Base-by-base conservation (phyloP, 768 basidiomycete species). In the Agaricus subrufescens region DNA sequence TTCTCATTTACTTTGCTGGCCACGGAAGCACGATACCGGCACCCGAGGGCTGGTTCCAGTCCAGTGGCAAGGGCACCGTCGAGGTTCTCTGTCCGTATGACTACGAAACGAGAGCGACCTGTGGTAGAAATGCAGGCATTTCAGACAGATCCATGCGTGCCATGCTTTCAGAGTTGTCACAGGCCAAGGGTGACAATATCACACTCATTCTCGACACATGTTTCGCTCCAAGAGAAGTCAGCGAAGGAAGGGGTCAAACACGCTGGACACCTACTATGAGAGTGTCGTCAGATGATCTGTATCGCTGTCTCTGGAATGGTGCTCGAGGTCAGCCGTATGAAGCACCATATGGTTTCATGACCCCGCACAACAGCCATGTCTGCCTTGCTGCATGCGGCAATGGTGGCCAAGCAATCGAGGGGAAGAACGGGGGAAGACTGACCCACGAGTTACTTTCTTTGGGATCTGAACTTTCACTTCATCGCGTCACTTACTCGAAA, bases 1-100 rank as follows among this genome's bases (percentile, higher is more conserved):
- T 89, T 40, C 60, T 89, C 59, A 66, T 89, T 49, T 89, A 86
- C 62, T 89, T 87, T 63, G 84, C 87, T 38, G 87, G 87, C n/a
- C 86, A 88, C 64, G 87, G 87, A 26, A 84, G 83, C 63, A 74
- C 67, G 52, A 64, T 84, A 43, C 66, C 71, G 12, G 78, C 83
- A n/a, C 86, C 86, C 49, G 66, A 69, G 37, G 81, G 76, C 50
- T 88, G 87, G 87, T 82, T 78, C 63, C 74, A 76, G 58, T 67
- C 50, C 67, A 67, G 47, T 58, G 56, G 14, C 64, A 64, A 15
- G 59, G 67, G 14, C 4, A 15, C 6, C 11, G 83, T 84, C 14
- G 77, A 87, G 61, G 76, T 87, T 53, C 65, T 89, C 31, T 87
- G 85, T 65, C 75, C 87, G 23, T 82, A 84, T 60, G 87, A 89